These are phyloP conservation scores for Arthroderma uncinatum DNA, from an alignment of 2,329 filamentous ascomycete genomes.

Conservation along the genomic window DNA sequence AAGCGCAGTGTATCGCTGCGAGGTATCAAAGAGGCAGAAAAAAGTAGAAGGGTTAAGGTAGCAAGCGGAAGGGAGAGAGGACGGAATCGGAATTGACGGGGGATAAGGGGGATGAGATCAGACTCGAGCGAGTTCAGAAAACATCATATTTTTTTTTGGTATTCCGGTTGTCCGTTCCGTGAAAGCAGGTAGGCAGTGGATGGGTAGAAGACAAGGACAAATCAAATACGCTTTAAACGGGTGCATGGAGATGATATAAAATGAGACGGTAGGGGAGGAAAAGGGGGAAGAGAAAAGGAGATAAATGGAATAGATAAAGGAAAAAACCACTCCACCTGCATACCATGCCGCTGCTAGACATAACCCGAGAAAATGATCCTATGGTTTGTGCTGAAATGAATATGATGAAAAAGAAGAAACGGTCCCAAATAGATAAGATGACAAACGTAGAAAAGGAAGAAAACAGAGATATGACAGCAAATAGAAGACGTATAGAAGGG, in stretches of 20 bases:
- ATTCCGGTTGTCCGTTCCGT: not conserved
- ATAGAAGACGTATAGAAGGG: not conserved
- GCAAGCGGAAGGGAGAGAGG: not conserved
- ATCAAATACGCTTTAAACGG: not conserved
- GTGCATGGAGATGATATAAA: not conserved
- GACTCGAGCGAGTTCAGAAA: not conserved
- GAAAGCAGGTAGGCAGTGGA: not conserved
- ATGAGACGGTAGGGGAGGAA: not conserved
- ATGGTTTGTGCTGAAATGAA: not conserved
- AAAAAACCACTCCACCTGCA: conserved; percentile 5
- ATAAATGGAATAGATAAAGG: not conserved
- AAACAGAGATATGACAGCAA: not conserved
- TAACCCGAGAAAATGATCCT: conserved; percentile 1
- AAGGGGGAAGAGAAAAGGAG: not conserved
- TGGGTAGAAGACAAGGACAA: not conserved
- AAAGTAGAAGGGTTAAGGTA: not conserved
- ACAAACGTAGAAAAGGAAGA: not conserved
- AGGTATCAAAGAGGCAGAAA: conserved; percentile 1
- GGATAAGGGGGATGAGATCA: no score
- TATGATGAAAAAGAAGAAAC: not conserved
- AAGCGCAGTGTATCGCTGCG: not conserved
- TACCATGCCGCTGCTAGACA: conserved; percentile 6
- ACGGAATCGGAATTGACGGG: no score
- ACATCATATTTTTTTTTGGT: not conserved
- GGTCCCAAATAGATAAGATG: not conserved